A percentile compares a stretch with the other conserved stretches of the same genome.
phyloP scores from a whole-genome alignment of 805 yeast genomes.

The Zygoascus tannicola region DNA sequence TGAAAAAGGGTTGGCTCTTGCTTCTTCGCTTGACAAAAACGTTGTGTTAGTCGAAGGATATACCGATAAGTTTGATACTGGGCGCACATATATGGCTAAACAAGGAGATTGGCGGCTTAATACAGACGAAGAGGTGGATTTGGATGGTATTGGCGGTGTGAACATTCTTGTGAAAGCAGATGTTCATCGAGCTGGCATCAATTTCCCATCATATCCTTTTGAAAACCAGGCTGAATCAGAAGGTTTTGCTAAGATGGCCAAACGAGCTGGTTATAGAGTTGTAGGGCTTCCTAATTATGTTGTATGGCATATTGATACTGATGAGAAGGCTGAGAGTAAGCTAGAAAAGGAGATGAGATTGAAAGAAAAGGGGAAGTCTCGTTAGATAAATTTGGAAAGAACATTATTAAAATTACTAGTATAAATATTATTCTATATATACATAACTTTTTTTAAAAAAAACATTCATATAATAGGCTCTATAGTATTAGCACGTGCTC shows the following conservation, averaged over 20 bases:
- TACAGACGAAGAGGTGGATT: slow-evolving; percentile 58
- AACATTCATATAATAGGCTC: too few relatives aligned
- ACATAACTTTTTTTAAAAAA: too few relatives aligned
- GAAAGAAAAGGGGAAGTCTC: neutral
- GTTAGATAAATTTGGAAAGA: neutral
- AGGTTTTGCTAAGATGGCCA: slow-evolving; percentile 76
- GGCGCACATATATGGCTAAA: slow-evolving; percentile 83
- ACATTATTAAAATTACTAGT: too few relatives aligned
- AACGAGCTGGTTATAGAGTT: slow-evolving; percentile 66
- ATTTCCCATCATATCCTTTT: slow-evolving; percentile 90
- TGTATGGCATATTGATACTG: slow-evolving; percentile 62
- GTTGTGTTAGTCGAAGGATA: slow-evolving; percentile 85
- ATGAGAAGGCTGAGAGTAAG: slow-evolving; percentile 11
- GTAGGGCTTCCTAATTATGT: slow-evolving; percentile 89
- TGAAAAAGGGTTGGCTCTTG: slow-evolving; percentile 64
- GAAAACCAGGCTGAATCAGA: slow-evolving; percentile 85
- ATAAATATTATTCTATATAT: too few relatives aligned
- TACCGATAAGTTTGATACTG: slow-evolving; percentile 71
- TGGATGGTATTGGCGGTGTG: slow-evolving; percentile 92
- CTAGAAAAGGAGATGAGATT: neutral
- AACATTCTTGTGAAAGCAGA: slow-evolving; percentile 84
- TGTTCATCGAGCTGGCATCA: slow-evolving; percentile 88
- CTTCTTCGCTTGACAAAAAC: slow-evolving; percentile 56
- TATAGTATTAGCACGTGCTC: too few relatives aligned
- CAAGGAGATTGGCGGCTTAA: slow-evolving; percentile 47